Evolutionary conservation across 164 flowering plant species (phyloP).

Genomic region (Tetracentron sinense): DNA sequence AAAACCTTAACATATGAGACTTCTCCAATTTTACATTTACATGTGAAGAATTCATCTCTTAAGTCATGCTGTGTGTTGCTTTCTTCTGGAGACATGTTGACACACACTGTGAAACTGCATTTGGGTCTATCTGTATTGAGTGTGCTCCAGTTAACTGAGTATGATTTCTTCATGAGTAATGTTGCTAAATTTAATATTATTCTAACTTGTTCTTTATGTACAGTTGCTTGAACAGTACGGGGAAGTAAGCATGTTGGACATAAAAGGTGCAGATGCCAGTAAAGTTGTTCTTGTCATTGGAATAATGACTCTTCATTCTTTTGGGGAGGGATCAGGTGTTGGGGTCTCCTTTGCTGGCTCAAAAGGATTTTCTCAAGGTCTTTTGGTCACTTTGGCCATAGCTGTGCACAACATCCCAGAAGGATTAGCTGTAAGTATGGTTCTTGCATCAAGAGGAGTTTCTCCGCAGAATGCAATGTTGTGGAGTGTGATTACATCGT

Average conservation of each 20-base stretch:
- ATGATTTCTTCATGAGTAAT: background rate
- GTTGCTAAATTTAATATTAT: background rate
- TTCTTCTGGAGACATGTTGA: background rate
- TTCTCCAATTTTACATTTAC: too few species aligned
- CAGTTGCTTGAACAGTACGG: slow-evolving; percentile 94
- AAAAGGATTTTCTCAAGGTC: slow-evolving; percentile 94
- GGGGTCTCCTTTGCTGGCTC: slow-evolving; percentile 99
- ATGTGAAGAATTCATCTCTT: too few species aligned
- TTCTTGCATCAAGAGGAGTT: slow-evolving; percentile 93
- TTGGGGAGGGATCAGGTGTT: slow-evolving; percentile 99
- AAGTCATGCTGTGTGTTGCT: background rate
- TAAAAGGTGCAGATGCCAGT: slow-evolving; percentile 95
- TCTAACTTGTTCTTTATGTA: slow-evolving; percentile 8
- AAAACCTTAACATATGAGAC: background rate
- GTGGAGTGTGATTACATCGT: slow-evolving; percentile 96
- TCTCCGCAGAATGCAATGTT: slow-evolving; percentile 97
- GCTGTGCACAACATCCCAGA: slow-evolving; percentile 99
- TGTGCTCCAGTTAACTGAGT: background rate
- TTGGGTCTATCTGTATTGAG: background rate
- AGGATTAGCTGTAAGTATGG: slow-evolving; percentile 99
- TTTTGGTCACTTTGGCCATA: slow-evolving; percentile 89
- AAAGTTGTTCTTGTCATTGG: slow-evolving; percentile 94
- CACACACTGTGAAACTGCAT: background rate
- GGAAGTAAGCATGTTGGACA: slow-evolving; percentile 97
- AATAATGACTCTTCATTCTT: slow-evolving; percentile 98